Percentiles rank a stretch among this genome's conserved stretches.
Conservation (phyloP, 768 basidiomycete genomes). For the Hypsizygus marmoreus region DNA sequence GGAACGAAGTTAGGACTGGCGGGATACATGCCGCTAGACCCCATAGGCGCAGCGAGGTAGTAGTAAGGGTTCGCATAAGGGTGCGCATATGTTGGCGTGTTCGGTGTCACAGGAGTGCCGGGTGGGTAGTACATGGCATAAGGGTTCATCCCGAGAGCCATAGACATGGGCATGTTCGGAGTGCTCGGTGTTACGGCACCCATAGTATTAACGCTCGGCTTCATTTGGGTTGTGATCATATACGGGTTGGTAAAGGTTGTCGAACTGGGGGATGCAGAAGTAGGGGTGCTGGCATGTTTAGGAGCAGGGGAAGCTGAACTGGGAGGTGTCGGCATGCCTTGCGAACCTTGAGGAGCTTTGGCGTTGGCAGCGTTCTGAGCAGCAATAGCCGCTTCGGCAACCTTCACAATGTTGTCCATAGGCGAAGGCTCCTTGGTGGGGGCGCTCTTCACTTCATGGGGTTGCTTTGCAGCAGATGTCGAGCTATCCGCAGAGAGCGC, state of each 20-base stretch:
- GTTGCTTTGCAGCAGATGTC: constrained; percentile 1
- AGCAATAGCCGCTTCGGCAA: constrained; percentile 38
- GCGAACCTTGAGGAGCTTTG: constrained; percentile 5
- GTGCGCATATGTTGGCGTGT: constrained; percentile 31
- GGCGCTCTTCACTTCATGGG: not conserved
- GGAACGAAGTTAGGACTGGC: constrained; percentile 29
- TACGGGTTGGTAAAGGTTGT: constrained; percentile 28
- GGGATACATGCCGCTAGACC: constrained; percentile 38
- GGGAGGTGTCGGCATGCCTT: constrained; percentile 1
- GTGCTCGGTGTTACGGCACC: constrained; percentile 9
- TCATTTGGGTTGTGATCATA: constrained; percentile 16
- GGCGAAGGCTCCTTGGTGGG: constrained; percentile 20
- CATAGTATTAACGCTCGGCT: constrained; percentile 25
- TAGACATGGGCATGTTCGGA: constrained; percentile 5
- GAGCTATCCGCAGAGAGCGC: constrained; percentile 13
- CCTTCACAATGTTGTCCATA: constrained; percentile 38
- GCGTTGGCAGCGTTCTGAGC: constrained; percentile 27
- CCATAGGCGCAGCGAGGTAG: constrained; percentile 40
- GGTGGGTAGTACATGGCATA: constrained; percentile 46
- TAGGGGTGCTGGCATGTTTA: constrained; percentile 4
- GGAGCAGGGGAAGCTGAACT: constrained; percentile 9
- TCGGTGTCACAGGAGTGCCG: constrained; percentile 40
- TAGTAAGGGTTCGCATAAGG: constrained; percentile 47
- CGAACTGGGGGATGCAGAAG: constrained; percentile 9
- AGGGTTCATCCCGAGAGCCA: constrained; percentile 34